A percentile compares a stretch with the other conserved stretches of the same genome.
phyloP scores from a whole-genome alignment of 371 early-diverging fungal species.

The Nematocida sp. region DNA sequence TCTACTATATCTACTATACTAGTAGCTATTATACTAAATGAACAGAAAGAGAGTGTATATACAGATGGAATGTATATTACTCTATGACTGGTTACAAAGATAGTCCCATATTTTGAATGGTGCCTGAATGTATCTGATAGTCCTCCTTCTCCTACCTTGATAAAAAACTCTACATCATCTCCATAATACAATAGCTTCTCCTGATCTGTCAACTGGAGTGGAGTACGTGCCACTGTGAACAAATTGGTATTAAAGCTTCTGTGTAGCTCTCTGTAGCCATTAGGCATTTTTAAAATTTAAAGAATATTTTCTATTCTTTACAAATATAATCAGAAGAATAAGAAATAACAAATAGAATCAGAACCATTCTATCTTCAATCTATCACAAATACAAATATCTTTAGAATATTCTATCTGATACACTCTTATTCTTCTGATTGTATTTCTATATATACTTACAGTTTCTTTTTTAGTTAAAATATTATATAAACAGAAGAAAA shows the following conservation, averaged over 20 bases:
- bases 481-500: no score
- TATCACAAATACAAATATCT: no score
- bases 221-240: conserved; percentile 51
- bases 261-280: neutral
- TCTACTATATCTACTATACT: neutral
- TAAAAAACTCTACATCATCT: conserved; percentile 12
- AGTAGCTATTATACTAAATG: conserved; percentile 28
- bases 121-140: conserved; percentile 35
- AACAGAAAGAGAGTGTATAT: conserved; percentile 29
- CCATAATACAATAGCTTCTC: conserved; percentile 51
- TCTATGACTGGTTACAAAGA: conserved; percentile 55
- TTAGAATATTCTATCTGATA: no score
- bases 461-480: no score
- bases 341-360: no score
- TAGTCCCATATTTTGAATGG: conserved; percentile 12
- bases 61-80: conserved; percentile 50
- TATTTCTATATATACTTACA: no score
- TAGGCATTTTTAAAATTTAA: neutral
- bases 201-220: conserved; percentile 50
- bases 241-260: conserved; percentile 50
- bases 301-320: neutral
- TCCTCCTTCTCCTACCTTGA: conserved; percentile 51
- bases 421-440: no score
- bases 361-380: no score
- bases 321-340: no score